Evolutionary conservation across 495 filamentous ascomycete genomes (phyloP).

Genomic region (Penicillium odoratum): DNA sequence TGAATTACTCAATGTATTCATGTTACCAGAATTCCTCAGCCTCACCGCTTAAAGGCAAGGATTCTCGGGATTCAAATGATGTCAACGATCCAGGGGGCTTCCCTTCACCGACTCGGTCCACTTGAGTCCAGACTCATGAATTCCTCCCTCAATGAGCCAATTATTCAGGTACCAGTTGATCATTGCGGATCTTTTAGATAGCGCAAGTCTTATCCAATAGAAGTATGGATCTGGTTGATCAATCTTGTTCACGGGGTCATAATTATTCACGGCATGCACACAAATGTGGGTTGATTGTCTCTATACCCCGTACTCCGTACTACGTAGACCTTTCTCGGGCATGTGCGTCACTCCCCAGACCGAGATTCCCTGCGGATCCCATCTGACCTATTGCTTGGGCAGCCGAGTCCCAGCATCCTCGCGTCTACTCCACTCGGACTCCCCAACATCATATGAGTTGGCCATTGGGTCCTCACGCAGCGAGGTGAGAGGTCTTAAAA

Average conservation of each 20-base stretch:
- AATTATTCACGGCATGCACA: neutral
- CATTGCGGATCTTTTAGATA: slow-evolving; percentile 7
- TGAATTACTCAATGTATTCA: neutral
- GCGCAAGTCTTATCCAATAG: slow-evolving; percentile 15
- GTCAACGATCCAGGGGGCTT: slow-evolving; percentile 26
- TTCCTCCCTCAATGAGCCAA: slow-evolving; percentile 6
- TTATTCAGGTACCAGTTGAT: slow-evolving; percentile 9
- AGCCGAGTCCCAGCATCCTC: slow-evolving; percentile 3
- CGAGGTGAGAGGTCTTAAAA: neutral
- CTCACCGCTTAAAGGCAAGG: slow-evolving; percentile 14
- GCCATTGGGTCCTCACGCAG: neutral
- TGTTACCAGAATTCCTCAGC: slow-evolving; percentile 17
- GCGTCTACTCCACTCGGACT: slow-evolving; percentile 1
- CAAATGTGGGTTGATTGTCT: neutral
- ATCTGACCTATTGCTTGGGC: slow-evolving; percentile 5
- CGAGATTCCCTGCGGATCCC: slow-evolving; percentile 8
- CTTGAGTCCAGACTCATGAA: slow-evolving; percentile 19
- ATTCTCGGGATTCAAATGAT: slow-evolving; percentile 4
- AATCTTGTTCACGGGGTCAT: neutral
- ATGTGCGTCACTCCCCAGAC: slow-evolving; percentile 12
- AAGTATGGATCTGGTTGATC: slow-evolving; percentile 1
- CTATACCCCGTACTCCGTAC: neutral
- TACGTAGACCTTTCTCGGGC: neutral
- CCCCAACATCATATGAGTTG: slow-evolving; percentile 8
- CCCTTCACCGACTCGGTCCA: slow-evolving; percentile 20